phyloP scores from a whole-genome alignment of 208 protist species.

The Trypanosoma brucei region DNA sequence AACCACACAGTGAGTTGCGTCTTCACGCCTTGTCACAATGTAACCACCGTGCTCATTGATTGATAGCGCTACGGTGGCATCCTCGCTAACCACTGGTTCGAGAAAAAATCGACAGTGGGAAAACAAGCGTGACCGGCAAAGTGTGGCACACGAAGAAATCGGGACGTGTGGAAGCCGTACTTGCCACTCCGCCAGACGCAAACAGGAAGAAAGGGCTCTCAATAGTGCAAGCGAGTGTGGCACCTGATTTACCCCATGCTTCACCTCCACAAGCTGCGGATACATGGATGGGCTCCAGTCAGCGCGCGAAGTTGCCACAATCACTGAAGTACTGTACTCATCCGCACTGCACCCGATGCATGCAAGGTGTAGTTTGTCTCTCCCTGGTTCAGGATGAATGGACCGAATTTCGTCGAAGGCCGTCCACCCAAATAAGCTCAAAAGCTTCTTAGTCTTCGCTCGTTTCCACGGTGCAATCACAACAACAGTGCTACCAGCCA shows the following conservation, averaged over 20 bases:
- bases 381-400: conserved; percentile 32
- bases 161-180: conserved; percentile 63
- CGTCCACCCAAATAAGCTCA: conserved; percentile 47
- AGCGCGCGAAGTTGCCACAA: conserved; percentile 34
- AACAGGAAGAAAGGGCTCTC: conserved; percentile 52
- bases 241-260: conserved; percentile 20
- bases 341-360: conserved; percentile 30
- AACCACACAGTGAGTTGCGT: conserved; percentile 65
- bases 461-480: conserved; percentile 45
- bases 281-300: conserved; percentile 37
- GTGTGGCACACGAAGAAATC: conserved; percentile 38
- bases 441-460: conserved; percentile 29
- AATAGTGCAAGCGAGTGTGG: conserved; percentile 55
- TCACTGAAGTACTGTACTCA: conserved; percentile 32
- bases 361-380: conserved; percentile 24
- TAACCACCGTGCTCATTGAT: conserved; percentile 47
- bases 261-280: conserved; percentile 44
- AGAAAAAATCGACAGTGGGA: conserved; percentile 58
- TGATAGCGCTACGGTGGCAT: conserved; percentile 25
- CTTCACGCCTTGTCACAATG: conserved; percentile 26
- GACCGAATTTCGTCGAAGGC: conserved; percentile 38
- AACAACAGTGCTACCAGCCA: conserved; percentile 44
- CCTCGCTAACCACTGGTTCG: conserved; percentile 5
- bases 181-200: conserved; percentile 58
- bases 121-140: conserved; percentile 44